Evolutionary conservation across 768 basidiomycete species (phyloP).

Genomic region (Xerocomellus amylosporus): DNA sequence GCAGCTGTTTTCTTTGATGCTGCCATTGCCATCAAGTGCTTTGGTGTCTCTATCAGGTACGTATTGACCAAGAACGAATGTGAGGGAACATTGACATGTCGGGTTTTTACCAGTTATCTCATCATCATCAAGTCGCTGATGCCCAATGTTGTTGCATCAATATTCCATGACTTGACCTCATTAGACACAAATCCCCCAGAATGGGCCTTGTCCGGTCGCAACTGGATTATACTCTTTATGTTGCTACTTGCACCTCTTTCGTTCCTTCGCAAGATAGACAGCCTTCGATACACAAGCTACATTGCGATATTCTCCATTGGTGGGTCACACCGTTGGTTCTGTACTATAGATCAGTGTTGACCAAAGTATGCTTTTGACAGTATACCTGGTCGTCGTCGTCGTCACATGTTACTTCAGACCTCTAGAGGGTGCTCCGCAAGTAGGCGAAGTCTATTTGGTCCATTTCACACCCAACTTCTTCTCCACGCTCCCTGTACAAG

Average conservation of each 20-base stretch:
- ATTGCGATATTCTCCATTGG: constrained; percentile 88
- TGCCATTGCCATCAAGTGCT: constrained; percentile 95
- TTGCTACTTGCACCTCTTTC: constrained; percentile 72
- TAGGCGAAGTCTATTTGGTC: constrained; percentile 68
- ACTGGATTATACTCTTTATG: constrained; percentile 84
- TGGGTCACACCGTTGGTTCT: constrained; percentile 37
- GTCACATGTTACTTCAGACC: constrained; percentile 78
- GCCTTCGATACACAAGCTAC: constrained; percentile 87
- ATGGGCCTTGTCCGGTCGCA: constrained; percentile 73
- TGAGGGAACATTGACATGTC: neutral
- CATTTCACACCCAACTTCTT: constrained; percentile 77
- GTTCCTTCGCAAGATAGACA: constrained; percentile 81
- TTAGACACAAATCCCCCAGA: constrained; percentile 61
- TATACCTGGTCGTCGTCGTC: constrained; percentile 77
- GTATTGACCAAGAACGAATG: constrained; percentile 14
- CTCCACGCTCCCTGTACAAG: constrained; percentile 88
- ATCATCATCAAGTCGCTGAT: constrained; percentile 92
- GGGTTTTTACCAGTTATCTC: constrained; percentile 54
- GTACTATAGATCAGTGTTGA: neutral
- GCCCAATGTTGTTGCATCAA: constrained; percentile 82
- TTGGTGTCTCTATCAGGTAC: constrained; percentile 91
- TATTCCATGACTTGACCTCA: constrained; percentile 77
- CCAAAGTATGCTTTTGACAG: constrained; percentile 36
- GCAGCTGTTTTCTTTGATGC: constrained; percentile 89
- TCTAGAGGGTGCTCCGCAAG: constrained; percentile 55